Percentiles rank a stretch among this genome's conserved stretches.
phyloP scores from a whole-genome alignment of 2,329 filamentous ascomycete genomes.

The Colletotrichum salicis region DNA sequence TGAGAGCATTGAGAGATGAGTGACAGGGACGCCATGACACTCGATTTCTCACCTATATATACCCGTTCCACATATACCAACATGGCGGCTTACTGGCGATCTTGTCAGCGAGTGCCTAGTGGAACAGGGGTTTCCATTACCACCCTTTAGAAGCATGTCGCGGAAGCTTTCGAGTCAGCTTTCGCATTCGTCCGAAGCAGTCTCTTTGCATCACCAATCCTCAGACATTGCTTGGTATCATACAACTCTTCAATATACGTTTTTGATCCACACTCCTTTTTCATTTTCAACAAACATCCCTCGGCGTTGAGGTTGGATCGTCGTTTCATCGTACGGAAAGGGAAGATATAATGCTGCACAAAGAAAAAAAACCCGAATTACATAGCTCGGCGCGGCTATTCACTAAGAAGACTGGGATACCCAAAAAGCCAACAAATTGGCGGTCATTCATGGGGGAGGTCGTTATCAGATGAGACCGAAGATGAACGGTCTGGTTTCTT shows the following conservation, averaged over 20 bases:
- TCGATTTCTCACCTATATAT: conserved; percentile 9
- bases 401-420: conserved; percentile 30
- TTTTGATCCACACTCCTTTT: conserved; percentile 1
- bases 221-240: conserved; percentile 3
- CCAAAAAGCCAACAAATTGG: conserved; percentile 32
- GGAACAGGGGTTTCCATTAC: neutral
- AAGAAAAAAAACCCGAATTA: neutral
- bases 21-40: neutral
- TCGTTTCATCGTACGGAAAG: conserved; percentile 19
- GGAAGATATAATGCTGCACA: conserved; percentile 26
- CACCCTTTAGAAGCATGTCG: neutral
- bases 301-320: conserved; percentile 34
- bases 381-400: conserved; percentile 13
- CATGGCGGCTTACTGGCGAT: neutral
- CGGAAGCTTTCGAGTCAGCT: neutral
- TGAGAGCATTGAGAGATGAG: conserved; percentile 70
- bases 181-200: neutral
- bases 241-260: conserved; percentile 29
- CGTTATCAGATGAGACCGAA: neutral
- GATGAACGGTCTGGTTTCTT: neutral
- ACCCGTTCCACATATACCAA: conserved; percentile 1
- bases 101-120: neutral
- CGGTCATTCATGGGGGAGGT: conserved; percentile 6
- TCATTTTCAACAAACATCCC: conserved; percentile 11
- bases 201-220: neutral